Base-by-base conservation (phyloP, 208 protist species). In the Trypanosoma scelopori region DNA sequence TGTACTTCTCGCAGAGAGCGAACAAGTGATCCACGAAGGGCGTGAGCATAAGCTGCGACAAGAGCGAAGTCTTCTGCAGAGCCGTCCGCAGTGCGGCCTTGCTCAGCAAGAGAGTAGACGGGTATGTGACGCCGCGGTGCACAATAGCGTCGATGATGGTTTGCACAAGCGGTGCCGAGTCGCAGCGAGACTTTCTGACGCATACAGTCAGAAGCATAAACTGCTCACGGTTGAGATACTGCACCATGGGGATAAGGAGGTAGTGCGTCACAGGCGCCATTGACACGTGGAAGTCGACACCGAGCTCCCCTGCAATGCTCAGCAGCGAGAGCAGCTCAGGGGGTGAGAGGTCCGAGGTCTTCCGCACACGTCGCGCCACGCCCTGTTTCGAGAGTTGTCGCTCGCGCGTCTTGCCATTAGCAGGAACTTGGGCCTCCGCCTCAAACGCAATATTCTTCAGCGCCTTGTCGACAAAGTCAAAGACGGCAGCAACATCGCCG, bases 401-500 rank as follows among this genome's bases (percentile, higher is more conserved):
- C 15, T 22, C 39, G 18, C 18, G 7, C 22, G 16, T 3, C 22
- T 42, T 69, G 15, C 25, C 30, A 18, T 55, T 47, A 42, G 20
- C 37, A 16, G 42, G 7, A 48, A 13, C 22, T 13, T 50, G 7
- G 0, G 80, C 81, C 58, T 93, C 83, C 7, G 71, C 63, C 52
- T 93, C 87, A 65, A 93, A 89, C 20, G 71, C 84, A 52, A 93
- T 79, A 63, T 93, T 91, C 51, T 87, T 84, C 32, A 93, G 56
- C 16, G 82, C 80, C 57, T 84, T 78, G 56, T 90, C 81, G 0
- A 79, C 71, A 43, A 93, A 75, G 20, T 80, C 73, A 61, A 84
- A 80, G 63, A 93, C 55, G 23, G 52, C 51, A 3, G 65, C 25
- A 22, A 76, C 66, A 55, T 85, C 70, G 0, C 74, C 82, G 39